These are phyloP conservation scores for Phellopilus nigrolimitatus DNA, from an alignment of 1,284 basidiomycete species.

Conservation along the genomic window DNA sequence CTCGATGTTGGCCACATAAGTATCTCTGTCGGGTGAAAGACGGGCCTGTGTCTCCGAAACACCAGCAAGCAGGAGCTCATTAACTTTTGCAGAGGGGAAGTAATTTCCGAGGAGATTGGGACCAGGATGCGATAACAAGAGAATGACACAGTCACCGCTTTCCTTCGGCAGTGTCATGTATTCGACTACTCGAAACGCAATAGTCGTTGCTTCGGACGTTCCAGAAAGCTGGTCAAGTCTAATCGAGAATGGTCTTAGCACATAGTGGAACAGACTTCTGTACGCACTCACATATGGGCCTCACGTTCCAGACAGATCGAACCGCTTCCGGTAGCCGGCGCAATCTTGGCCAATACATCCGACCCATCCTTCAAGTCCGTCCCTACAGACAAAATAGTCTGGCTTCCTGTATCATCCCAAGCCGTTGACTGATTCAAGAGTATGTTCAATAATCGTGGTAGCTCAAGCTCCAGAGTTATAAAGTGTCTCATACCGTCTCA, in stretches of 20 bases:
- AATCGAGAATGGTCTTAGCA: neutral
- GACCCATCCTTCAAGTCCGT: slow-evolving; percentile 65
- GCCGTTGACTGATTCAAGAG: slow-evolving; percentile 39
- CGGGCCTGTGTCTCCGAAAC: slow-evolving; percentile 37
- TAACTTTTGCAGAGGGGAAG: slow-evolving; percentile 60
- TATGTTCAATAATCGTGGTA: slow-evolving; percentile 12
- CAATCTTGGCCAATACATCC: slow-evolving; percentile 65
- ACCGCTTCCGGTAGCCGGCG: slow-evolving; percentile 60
- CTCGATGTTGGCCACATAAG: slow-evolving; percentile 46
- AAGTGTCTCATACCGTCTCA: slow-evolving; percentile 44
- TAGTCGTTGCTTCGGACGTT: slow-evolving; percentile 47
- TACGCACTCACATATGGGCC: slow-evolving; percentile 54
- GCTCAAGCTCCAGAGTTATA: too few species aligned
- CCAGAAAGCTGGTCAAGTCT: slow-evolving; percentile 51
- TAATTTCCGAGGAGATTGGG: slow-evolving; percentile 61
- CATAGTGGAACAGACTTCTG: neutral
- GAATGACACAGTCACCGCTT: slow-evolving; percentile 60
- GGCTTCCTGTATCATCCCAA: slow-evolving; percentile 69
- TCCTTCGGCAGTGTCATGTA: slow-evolving; percentile 58
- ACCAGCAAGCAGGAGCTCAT: slow-evolving; percentile 61
- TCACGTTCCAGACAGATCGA: slow-evolving; percentile 68
- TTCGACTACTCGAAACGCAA: slow-evolving; percentile 54
- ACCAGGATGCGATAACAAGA: slow-evolving; percentile 62
- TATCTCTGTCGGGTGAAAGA: slow-evolving; percentile 42
- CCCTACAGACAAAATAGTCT: slow-evolving; percentile 62